phyloP scores from a whole-genome alignment of 495 filamentous ascomycete genomes.

The Aspergillus bertholletiae region DNA sequence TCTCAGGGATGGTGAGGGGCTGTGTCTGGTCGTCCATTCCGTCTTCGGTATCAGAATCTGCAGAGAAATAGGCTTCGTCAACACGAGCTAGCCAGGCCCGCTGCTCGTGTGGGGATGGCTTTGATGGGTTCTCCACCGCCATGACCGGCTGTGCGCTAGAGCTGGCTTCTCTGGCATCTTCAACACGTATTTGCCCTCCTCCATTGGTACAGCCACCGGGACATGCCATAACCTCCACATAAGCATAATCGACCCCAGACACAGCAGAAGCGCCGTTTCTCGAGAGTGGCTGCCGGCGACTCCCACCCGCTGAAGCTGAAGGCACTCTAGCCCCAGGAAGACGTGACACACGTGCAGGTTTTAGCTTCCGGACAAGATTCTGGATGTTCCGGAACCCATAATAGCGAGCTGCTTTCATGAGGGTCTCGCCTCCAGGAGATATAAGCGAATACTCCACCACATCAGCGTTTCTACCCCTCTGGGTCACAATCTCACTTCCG shows the following conservation, averaged over 20 bases:
- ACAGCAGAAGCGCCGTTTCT: conserved; percentile 30
- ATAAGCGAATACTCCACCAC: conserved; percentile 77
- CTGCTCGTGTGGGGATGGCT: conserved; percentile 68
- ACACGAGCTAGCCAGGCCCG: conserved; percentile 82
- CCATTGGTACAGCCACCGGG: conserved; percentile 97
- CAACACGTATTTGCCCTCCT: conserved; percentile 88
- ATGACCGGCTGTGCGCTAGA: conserved; percentile 9
- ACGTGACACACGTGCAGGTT: conserved; percentile 68
- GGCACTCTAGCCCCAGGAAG: conserved; percentile 69
- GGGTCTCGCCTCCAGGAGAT: conserved; percentile 44
- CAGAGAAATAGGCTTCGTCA: conserved; percentile 93
- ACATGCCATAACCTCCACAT: conserved; percentile 98
- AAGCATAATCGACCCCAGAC: conserved; percentile 64
- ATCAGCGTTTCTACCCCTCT: conserved; percentile 82
- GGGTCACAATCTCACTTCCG: conserved; percentile 61
- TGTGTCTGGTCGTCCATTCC: conserved; percentile 13
- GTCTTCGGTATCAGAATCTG: conserved; percentile 53
- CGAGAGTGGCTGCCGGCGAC: conserved; percentile 34
- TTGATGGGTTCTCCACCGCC: conserved; percentile 26
- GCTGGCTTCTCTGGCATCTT: conserved; percentile 54
- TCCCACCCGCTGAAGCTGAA: conserved; percentile 27
- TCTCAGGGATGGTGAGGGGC: conserved; percentile 22
- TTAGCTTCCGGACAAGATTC: conserved; percentile 86
- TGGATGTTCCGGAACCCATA: conserved; percentile 98
- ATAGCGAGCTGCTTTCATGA: conserved; percentile 83